A percentile compares a stretch with the other conserved stretches of the same genome.
Evolutionary conservation across 139 green algal genomes (phyloP).

Genomic region (Astrephomene gubernaculifera): DNA sequence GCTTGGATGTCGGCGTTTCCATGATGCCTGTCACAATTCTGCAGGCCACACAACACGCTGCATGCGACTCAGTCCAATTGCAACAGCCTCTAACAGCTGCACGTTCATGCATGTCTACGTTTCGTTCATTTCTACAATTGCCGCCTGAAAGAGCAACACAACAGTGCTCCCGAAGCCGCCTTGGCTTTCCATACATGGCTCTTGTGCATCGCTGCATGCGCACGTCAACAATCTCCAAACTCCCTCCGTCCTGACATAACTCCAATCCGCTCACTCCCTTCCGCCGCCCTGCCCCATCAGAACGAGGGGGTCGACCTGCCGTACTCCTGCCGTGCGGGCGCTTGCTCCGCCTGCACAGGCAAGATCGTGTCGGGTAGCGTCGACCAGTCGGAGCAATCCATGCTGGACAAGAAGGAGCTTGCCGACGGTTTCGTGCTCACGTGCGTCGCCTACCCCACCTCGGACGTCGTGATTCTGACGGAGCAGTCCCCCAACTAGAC

Average conservation of each 20-base stretch:
- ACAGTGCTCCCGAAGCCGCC: no score
- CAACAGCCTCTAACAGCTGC: no score
- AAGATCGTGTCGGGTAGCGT: constrained; percentile 56
- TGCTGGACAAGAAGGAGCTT: constrained; percentile 87
- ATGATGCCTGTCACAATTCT: no score
- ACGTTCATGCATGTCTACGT: no score
- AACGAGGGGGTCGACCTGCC: constrained; percentile 84
- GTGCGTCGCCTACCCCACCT: constrained; percentile 82
- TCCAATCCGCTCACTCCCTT: no score
- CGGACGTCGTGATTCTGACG: constrained; percentile 59
- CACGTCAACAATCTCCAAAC: neutral
- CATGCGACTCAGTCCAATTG: no score
- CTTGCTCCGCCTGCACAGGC: constrained; percentile 49
- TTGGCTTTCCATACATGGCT: neutral
- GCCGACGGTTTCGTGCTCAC: constrained; percentile 81
- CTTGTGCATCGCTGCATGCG: neutral
- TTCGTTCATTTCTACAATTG: no score
- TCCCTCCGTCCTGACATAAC: neutral
- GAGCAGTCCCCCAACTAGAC: no score
- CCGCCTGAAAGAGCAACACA: no score
- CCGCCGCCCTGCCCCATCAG: no score
- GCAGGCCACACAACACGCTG: no score
- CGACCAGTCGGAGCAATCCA: constrained; percentile 81
- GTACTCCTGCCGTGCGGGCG: constrained; percentile 80
- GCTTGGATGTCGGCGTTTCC: no score